Base-by-base conservation (phyloP, 2,329 filamentous ascomycete species). In the Penicillium sp. region DNA sequence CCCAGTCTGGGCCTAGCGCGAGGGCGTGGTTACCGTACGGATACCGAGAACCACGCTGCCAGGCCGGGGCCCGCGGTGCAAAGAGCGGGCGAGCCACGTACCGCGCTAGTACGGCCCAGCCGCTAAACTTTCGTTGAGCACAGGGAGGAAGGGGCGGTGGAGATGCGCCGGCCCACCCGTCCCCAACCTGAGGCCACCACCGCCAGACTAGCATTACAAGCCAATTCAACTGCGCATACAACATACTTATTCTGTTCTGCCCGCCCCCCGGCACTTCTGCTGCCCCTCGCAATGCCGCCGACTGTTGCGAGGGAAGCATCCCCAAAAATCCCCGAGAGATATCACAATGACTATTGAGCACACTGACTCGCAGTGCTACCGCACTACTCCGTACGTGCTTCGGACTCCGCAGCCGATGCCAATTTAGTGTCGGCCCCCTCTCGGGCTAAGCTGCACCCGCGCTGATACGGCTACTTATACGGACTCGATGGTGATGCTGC, bases 61-160 rank as follows among this genome's bases (percentile, higher is more conserved):
- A 14, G 14, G 30, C 12, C 8, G 16, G 12, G 30, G 12, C 5
- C 4, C 30, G 30, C 30, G 2, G 12, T 40, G 35, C n/a, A 40
- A 20, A 18, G 5, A 16, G 30, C 30, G n/a, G n/a, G n/a, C n/a
- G n/a, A n/a, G n/a, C n/a, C n/a, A n/a, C n/a, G 30, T 35, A 35
- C 14, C 30, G 30, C 30, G 46, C 23, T 20, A 47, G 46, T 47
- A 47, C 14, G 6, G 14, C 3, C 24, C 23, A 47, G 20, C 23
- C 38, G 38, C 38, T n/a, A 42, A 23, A 9, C 24, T 46, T 46
- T 33, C 52, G 52, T 55, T 55, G 52, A 55, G 52, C 52, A 18
- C 30, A 20, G 23, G 26, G 50, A 33, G 42, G 23, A 38, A 38
- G 28, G 52, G 52, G 52, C 50, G 50, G 50, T 52, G 50, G 49